Evolutionary conservation across 2,329 filamentous ascomycete genomes (phyloP), one percentile per base, ranked within the genome.

Genomic region (Paraphoma chrysanthemicola): DNA sequence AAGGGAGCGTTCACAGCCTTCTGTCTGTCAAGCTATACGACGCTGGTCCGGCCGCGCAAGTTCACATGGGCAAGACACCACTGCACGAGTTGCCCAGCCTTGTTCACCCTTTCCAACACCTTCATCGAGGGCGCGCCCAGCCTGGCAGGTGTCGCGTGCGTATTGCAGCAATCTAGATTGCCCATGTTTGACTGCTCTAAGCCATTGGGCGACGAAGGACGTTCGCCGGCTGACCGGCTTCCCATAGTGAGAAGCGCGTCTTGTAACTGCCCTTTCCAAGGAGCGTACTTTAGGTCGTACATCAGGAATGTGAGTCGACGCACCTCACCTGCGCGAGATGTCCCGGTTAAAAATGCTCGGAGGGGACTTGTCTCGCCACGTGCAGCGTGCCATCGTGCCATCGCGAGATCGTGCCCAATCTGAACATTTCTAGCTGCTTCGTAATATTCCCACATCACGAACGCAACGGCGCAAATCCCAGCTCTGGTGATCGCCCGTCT

Each of bases 401-500:
- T 33, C 28, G 44, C 28, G 16, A 47, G 30, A 47, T 29, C 14
- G 31, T 16, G 17, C 23, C 8, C 16, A 30, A 11, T 23, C 12
- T 36, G 33, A 2, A 6, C 33, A 36, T 42, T 23, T 42, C 47
- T 42, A 30, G 29, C 30, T 56, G 56, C 58, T 56, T 54, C 54
- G 52, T 65, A 57, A 56, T 49, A 57, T 48, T 48, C 31, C 18
- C 10, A 51, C 31, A 45, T 48, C 23, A 57, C 38, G 47, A 45
- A 23, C 33, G 16, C 38, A 41, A 41, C 30, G 48, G 47, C 47
- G 48, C 47, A 14, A 23, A 56, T 43, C 33, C 50, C 46, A 58
- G 51, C 54, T 53, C 53, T 59, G 47, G 55, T 63, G 52, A 50
- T 33, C 12, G 33, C 29, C 31, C n/a, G 9, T 31, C 31, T 45